These are phyloP conservation scores for Mycogone perniciosa DNA, from an alignment of 2,329 filamentous ascomycete species.

Conservation along the genomic window DNA sequence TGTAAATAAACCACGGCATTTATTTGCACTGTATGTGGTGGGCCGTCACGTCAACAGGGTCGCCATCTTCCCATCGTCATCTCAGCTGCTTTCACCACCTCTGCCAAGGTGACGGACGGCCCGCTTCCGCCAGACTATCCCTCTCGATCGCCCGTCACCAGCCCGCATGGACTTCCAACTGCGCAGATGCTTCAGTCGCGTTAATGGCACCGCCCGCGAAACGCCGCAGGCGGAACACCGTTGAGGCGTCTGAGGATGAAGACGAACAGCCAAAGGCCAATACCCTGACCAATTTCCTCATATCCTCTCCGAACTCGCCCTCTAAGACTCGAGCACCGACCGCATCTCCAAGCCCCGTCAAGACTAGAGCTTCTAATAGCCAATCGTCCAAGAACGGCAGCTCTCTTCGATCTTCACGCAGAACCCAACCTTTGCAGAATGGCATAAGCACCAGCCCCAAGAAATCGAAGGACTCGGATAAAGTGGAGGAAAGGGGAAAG, in stretches of 20 bases:
- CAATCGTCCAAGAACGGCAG: constrained; percentile 9
- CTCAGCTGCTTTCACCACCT: not conserved
- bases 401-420: constrained; percentile 21
- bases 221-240: constrained; percentile 51
- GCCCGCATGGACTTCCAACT: constrained; percentile 18
- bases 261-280: constrained; percentile 39
- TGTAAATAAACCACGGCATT: not conserved
- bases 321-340: constrained; percentile 26
- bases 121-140: not conserved
- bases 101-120: not conserved
- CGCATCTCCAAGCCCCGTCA: constrained; percentile 37
- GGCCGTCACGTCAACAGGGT: not conserved
- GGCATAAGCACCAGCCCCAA: constrained; percentile 29
- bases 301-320: constrained; percentile 45
- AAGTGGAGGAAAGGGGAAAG: constrained; percentile 44
- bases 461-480: constrained; percentile 34
- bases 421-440: constrained; percentile 24
- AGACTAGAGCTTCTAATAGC: constrained; percentile 19
- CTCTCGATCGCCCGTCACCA: not conserved
- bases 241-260: constrained; percentile 45
- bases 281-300: constrained; percentile 47
- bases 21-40: constrained; percentile 3
- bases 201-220: constrained; percentile 53
- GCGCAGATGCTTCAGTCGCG: constrained; percentile 26
- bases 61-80: not conserved